phyloP scores from a whole-genome alignment of 169 alveolate genomes.

The Plasmodium vinckei region DNA sequence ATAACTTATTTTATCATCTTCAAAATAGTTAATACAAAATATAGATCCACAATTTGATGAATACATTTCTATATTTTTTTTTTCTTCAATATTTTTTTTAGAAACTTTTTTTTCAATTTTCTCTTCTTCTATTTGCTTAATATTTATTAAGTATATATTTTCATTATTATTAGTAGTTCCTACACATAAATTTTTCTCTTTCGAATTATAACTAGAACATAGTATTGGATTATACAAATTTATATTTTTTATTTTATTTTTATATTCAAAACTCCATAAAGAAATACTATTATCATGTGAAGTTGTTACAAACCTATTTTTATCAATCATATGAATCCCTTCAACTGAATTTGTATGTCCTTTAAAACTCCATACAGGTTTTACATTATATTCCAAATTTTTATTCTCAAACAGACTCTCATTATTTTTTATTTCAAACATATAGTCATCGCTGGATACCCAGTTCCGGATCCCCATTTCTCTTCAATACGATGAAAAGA shows the following conservation, averaged over 20 bases:
- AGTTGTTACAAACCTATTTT: conserved; percentile 15
- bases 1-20: conserved; percentile 44
- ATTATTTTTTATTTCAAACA: conserved; percentile 62
- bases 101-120: background rate
- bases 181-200: conserved; percentile 13
- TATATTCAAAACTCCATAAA: conserved; percentile 20
- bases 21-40: conserved; percentile 52
- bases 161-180: conserved; percentile 49
- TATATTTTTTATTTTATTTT: conserved; percentile 21
- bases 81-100: background rate
- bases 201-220: conserved; percentile 38
- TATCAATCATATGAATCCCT: conserved; percentile 43
- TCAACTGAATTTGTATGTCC: conserved; percentile 60
- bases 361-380: conserved; percentile 65
- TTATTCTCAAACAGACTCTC: conserved; percentile 17
- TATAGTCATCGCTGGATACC: conserved; percentile 57
- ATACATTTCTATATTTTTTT: conserved; percentile 15
- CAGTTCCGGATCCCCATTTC: conserved; percentile 41
- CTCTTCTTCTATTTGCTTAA: conserved; percentile 2
- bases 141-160: conserved; percentile 45
- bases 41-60: conserved; percentile 36
- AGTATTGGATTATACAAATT: conserved; percentile 35
- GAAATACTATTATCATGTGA: conserved; percentile 55
- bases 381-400: conserved; percentile 18
- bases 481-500: too few relatives aligned